Percentiles rank a stretch among this genome's conserved stretches.
These are phyloP conservation scores for Ambrosia trifida DNA, from an alignment of 129 eudicot species.

Conservation along the genomic window DNA sequence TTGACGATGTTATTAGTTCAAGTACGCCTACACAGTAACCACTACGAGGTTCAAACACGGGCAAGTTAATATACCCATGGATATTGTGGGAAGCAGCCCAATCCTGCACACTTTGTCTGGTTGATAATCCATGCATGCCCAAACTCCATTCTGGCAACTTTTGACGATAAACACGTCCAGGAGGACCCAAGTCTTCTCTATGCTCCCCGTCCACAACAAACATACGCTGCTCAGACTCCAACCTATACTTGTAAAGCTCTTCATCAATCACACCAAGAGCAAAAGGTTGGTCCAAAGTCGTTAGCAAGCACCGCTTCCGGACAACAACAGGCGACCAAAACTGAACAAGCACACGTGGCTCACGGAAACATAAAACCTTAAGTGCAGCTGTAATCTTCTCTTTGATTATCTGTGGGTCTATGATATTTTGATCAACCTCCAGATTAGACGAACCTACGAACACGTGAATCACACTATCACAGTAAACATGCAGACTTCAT, in stretches of 20 bases:
- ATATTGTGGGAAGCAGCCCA: conserved; percentile 7
- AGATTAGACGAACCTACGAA: conserved; percentile 8
- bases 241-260: conserved; percentile 18
- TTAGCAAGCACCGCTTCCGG: too few species aligned
- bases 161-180: conserved; percentile 21
- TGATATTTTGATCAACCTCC: not conserved
- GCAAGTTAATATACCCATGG: conserved; percentile 20
- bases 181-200: conserved; percentile 9
- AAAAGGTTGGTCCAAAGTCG: conserved; percentile 16
- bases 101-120: conserved; percentile 7
- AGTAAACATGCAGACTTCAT: not conserved
- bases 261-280: conserved; percentile 19
- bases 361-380: not conserved
- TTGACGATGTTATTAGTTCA: conserved; percentile 23
- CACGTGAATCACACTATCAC: not conserved
- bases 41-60: conserved; percentile 12
- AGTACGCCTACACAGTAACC: conserved; percentile 18
- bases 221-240: conserved; percentile 6
- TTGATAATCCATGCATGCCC: not conserved
- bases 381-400: conserved; percentile 7
- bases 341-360: conserved; percentile 22
- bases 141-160: conserved; percentile 17
- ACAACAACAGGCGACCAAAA: too few species aligned
- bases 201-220: conserved; percentile 10
- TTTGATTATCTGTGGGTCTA: conserved; percentile 7